Conservation (phyloP, 78 protist species). For the Polysphondylium violaceum region DNA sequence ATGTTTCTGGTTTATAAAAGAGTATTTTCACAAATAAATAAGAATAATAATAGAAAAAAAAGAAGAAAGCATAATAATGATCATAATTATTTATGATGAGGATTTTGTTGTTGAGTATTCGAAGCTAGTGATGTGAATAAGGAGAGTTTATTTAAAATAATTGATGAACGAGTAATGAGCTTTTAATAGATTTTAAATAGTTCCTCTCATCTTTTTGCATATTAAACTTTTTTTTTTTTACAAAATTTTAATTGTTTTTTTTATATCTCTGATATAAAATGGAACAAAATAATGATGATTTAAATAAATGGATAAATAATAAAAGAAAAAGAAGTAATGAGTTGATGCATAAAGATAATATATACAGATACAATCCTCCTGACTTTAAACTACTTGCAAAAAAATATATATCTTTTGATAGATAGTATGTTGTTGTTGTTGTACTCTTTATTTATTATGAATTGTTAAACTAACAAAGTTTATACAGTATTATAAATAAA, state of each 20-base stretch:
- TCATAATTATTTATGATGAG: too few relatives aligned
- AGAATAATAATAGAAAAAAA: neutral
- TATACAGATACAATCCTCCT: constrained; percentile 63
- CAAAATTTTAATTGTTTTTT: too few relatives aligned
- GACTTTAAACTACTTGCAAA: constrained; percentile 51
- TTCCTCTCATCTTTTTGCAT: too few relatives aligned
- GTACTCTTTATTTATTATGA: neutral
- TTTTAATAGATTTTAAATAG: too few relatives aligned
- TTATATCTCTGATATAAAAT: too few relatives aligned
- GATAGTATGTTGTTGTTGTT: constrained; percentile 15
- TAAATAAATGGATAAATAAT: constrained; percentile 21
- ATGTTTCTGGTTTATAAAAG: constrained; percentile 43
- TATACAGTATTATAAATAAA: constrained; percentile 48
- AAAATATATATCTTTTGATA: constrained; percentile 59
- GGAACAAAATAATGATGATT: neutral
- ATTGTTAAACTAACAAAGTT: neutral
- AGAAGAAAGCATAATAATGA: neutral
- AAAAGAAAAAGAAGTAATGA: constrained; percentile 36
- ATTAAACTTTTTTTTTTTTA: too few relatives aligned
- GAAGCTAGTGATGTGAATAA: too few relatives aligned
- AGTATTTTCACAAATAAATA: neutral
- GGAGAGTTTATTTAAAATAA: too few relatives aligned
- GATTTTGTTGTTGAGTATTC: too few relatives aligned
- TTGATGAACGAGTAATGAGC: too few relatives aligned
- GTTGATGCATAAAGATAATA: constrained; percentile 42